These are phyloP conservation scores for Xylaria multiplex DNA, from an alignment of 2,329 filamentous ascomycete genomes.

Conservation along the genomic window DNA sequence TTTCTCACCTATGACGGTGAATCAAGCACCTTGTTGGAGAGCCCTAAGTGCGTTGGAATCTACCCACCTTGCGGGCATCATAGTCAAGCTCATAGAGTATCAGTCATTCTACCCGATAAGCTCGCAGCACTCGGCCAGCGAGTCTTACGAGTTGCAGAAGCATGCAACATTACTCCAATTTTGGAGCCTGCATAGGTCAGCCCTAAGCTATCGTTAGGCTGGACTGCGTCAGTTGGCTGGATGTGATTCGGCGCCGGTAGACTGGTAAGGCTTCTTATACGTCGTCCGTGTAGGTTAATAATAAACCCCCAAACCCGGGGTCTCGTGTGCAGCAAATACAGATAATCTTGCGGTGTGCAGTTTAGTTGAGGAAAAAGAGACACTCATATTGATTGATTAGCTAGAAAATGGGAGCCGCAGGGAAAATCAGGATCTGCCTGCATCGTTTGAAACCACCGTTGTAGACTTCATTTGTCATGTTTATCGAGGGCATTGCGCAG, in stretches of 20 bases:
- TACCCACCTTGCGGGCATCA: too few species aligned
- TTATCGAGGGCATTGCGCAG: background rate
- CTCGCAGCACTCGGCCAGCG: background rate
- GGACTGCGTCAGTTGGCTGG: constrained; percentile 15
- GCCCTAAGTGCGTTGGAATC: background rate
- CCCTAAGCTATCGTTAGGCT: constrained; percentile 24
- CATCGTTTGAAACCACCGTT: background rate
- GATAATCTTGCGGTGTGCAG: background rate
- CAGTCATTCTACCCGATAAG: background rate
- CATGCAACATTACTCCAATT: constrained; percentile 21
- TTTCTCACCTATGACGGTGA: background rate
- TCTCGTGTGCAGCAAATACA: constrained; percentile 1
- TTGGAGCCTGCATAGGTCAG: constrained; percentile 26
- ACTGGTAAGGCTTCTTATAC: constrained; percentile 28
- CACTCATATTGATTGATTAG: background rate
- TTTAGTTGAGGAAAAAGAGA: background rate
- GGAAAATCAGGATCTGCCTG: constrained; percentile 1
- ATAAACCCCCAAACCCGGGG: constrained; percentile 6
- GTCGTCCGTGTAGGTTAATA: constrained; percentile 2
- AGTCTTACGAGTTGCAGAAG: background rate
- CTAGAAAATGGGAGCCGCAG: background rate
- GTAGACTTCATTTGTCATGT: background rate
- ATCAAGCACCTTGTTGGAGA: background rate
- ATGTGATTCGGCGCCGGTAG: constrained; percentile 27
- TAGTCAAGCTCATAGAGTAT: background rate